Evolutionary conservation across 495 filamentous ascomycete species (phyloP), one percentile per base, ranked within the genome.

Genomic region (Filosporella fistucella): DNA sequence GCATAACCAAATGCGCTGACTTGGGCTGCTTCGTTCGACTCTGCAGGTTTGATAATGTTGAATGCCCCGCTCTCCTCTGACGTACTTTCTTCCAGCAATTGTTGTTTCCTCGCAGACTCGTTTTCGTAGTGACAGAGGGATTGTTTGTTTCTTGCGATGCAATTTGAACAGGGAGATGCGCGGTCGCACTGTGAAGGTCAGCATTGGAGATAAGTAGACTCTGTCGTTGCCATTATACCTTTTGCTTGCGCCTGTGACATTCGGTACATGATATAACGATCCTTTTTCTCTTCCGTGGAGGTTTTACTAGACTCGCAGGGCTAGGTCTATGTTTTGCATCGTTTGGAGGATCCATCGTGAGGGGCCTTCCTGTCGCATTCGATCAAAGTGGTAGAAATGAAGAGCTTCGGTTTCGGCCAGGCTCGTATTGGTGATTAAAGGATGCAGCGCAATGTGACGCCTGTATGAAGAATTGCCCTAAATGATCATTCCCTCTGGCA

Each of bases 221-320:
- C 12, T 22, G 21, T 14, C 13, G 23, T 4, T 10, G 2, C 21
- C 10, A 22, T n/a, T 6, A 26, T 39, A 76, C 77, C 72, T 81
- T 82, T 59, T 82, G 78, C 56, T 82, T 84, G 42, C 78, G 68
- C 42, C 78, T 64, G 56, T 84, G 78, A 45, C 80, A 84, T 56
- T 84, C 78, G 14, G 70, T 78, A 52, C 80, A 84, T 1, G 75
- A 80, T 18, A 82, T 77, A 25, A 81, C 73, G 29, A 74, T 71
- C 32, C 78, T 73, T 45, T 74, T 76, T 45, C 82, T 73, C 59
- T 84, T 82, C 14, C 65, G 66, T 47, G 63, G 63, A n/a, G 43
- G 21, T 38, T 49, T 60, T 12, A 49, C 11, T 1, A 47, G 51
- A 40, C 51, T 51, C 9, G 17, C 20, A n/a, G 49, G 34, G 9